These are phyloP conservation scores for Bathelium albidoporum DNA, from an alignment of 495 filamentous ascomycete genomes.

Conservation along the genomic window DNA sequence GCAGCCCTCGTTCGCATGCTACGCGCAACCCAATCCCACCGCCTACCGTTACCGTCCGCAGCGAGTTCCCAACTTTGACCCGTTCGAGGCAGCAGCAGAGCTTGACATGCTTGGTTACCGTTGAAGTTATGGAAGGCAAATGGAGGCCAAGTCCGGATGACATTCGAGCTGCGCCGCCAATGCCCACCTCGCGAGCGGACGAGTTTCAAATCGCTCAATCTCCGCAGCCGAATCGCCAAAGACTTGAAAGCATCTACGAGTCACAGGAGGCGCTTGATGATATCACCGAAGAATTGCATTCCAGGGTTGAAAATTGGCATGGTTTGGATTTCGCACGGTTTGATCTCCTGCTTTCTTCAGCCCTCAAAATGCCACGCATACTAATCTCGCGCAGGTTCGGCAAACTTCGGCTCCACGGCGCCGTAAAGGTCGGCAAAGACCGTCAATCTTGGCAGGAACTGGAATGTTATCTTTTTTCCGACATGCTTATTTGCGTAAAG, in stretches of 20 bases:
- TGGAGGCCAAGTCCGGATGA: slow-evolving; percentile 85
- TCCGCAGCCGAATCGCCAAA: slow-evolving; percentile 8
- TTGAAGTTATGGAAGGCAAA: slow-evolving; percentile 88
- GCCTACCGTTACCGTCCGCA: slow-evolving; percentile 82
- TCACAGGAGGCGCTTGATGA: slow-evolving; percentile 61
- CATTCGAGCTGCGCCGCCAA: slow-evolving; percentile 52
- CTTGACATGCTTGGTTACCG: slow-evolving; percentile 84
- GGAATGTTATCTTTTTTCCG: slow-evolving; percentile 92
- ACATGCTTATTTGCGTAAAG: slow-evolving; percentile 99
- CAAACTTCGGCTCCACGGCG: slow-evolving; percentile 84
- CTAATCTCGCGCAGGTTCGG: slow-evolving; percentile 55
- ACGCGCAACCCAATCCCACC: slow-evolving; percentile 87
- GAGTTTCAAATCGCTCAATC: slow-evolving; percentile 7
- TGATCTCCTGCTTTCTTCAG: slow-evolving; percentile 13
- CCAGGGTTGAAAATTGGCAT: slow-evolving; percentile 95
- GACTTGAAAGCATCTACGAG: slow-evolving; percentile 34
- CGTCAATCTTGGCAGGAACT: slow-evolving; percentile 96
- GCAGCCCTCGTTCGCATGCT: slow-evolving; percentile 55
- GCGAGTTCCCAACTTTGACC: slow-evolving; percentile 91
- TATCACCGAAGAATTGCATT: slow-evolving; percentile 76
- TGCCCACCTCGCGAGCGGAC: slow-evolving; percentile 37
- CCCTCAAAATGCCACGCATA: neutral
- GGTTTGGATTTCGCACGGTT: slow-evolving; percentile 90
- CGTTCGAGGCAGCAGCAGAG: slow-evolving; percentile 90
- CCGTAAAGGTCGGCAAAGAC: slow-evolving; percentile 90